A percentile compares a stretch with the other conserved stretches of the same genome.
Evolutionary conservation across 2,329 filamentous ascomycete genomes (phyloP).

Genomic region (Parastagonospora avenae): DNA sequence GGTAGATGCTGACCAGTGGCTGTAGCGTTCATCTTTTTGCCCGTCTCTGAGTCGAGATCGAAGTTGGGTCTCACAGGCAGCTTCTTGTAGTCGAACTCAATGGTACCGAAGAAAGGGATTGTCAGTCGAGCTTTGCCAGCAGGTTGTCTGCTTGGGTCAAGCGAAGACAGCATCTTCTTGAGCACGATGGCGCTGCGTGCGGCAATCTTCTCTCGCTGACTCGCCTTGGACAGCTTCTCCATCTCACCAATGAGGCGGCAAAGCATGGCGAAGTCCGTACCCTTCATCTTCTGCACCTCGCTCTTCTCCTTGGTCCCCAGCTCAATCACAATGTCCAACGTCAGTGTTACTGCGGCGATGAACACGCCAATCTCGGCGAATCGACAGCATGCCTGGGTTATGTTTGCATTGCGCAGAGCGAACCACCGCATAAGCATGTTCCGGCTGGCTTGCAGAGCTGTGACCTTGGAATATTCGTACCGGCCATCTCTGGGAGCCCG

Average conservation of each 20-base stretch:
- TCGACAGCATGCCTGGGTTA: slow-evolving; percentile 43
- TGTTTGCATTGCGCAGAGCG: slow-evolving; percentile 40
- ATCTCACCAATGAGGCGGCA: slow-evolving; percentile 43
- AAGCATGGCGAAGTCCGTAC: slow-evolving; percentile 44
- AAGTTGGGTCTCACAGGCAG: slow-evolving; percentile 35
- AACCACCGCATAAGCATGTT: slow-evolving; percentile 46
- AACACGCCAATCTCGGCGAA: slow-evolving; percentile 42
- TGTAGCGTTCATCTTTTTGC: slow-evolving; percentile 30
- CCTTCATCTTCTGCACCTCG: slow-evolving; percentile 40
- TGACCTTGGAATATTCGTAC: slow-evolving; percentile 43
- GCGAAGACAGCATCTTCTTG: slow-evolving; percentile 40
- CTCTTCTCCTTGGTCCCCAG: slow-evolving; percentile 39
- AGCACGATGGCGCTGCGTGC: slow-evolving; percentile 38
- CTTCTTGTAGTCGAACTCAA: slow-evolving; percentile 37
- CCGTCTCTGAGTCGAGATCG: slow-evolving; percentile 35
- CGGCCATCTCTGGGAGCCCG: slow-evolving; percentile 36
- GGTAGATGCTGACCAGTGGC: slow-evolving; percentile 32
- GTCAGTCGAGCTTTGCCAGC: slow-evolving; percentile 29
- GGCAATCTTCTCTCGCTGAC: slow-evolving; percentile 41
- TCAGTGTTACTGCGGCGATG: slow-evolving; percentile 43
- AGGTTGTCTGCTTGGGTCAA: slow-evolving; percentile 34
- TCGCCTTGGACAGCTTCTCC: slow-evolving; percentile 41
- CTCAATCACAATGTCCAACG: slow-evolving; percentile 44
- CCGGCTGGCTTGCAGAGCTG: slow-evolving; percentile 41
- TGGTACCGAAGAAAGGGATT: slow-evolving; percentile 43